phyloP scores from a whole-genome alignment of 2,329 filamentous ascomycete species.

The Penicillium italicum region DNA sequence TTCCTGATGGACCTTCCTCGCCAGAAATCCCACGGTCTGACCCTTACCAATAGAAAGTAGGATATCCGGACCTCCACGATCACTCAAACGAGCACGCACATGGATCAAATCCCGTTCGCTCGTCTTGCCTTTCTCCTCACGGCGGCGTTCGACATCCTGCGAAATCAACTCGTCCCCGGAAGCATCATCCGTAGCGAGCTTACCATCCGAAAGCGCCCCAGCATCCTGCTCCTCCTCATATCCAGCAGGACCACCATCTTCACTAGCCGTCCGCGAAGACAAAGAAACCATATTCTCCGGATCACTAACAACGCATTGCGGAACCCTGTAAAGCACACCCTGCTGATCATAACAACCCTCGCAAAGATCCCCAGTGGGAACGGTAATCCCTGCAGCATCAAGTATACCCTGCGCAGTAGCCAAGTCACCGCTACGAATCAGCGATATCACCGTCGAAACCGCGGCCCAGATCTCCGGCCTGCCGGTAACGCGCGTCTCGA shows the following conservation, averaged over 20 bases:
- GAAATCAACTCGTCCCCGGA: conserved; percentile 40
- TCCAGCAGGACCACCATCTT: conserved; percentile 16
- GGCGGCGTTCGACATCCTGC: conserved; percentile 40
- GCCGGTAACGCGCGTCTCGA: conserved; percentile 82
- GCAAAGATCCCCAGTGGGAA: conserved; percentile 68
- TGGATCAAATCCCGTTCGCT: conserved; percentile 55
- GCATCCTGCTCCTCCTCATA: conserved; percentile 21
- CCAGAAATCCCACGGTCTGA: conserved; percentile 63
- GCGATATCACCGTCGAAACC: conserved; percentile 62
- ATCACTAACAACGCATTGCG: conserved; percentile 65
- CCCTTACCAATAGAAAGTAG: conserved; percentile 54
- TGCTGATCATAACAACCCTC: conserved; percentile 69
- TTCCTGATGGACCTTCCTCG: conserved; percentile 61
- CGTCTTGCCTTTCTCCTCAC: conserved; percentile 61
- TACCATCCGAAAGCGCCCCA: conserved; percentile 31
- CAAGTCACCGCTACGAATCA: conserved; percentile 62
- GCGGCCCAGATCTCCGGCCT: conserved; percentile 76
- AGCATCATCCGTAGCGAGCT: conserved; percentile 37
- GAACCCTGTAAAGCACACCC: conserved; percentile 66
- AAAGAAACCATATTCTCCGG: conserved; percentile 53
- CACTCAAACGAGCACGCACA: conserved; percentile 63
- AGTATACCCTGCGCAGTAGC: conserved; percentile 76
- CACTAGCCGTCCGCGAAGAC: conserved; percentile 4
- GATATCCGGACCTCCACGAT: conserved; percentile 61
- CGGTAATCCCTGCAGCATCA: conserved; percentile 70